Conservation (phyloP, 768 basidiomycete genomes). For the Porphyrellus cyaneotinctus region DNA sequence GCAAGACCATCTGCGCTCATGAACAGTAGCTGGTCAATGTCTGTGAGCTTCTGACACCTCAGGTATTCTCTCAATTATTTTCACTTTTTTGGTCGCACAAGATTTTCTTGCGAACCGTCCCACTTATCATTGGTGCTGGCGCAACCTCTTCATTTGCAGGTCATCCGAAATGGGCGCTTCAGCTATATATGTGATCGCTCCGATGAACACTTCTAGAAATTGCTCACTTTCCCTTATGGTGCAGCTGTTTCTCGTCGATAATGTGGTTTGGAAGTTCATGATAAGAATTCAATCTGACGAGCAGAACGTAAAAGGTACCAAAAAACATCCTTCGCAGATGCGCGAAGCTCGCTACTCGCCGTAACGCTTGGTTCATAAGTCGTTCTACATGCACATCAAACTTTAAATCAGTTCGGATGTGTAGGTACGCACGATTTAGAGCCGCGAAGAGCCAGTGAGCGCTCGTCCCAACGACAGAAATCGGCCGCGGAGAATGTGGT, state of each 20-base stretch:
- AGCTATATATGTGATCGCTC: background rate
- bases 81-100: too few species aligned
- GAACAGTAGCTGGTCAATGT: too few species aligned
- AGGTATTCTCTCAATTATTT: too few species aligned
- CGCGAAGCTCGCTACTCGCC: too few species aligned
- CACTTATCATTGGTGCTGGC: background rate
- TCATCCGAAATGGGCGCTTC: background rate
- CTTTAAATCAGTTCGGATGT: background rate
- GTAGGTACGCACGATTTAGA: background rate
- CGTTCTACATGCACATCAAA: background rate
- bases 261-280: background rate
- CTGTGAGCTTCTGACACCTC: too few species aligned
- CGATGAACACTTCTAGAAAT: background rate
- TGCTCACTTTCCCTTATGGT: background rate
- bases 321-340: background rate
- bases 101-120: too few species aligned
- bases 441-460: background rate
- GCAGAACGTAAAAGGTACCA: constrained; percentile 1
- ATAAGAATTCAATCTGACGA: background rate
- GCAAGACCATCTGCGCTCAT: too few species aligned
- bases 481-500: background rate
- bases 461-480: background rate
- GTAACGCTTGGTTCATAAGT: background rate
- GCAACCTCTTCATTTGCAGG: background rate
- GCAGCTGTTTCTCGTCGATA: background rate